Evolutionary conservation across 768 basidiomycete species (phyloP).

Genomic region (Agrocybe pediades): DNA sequence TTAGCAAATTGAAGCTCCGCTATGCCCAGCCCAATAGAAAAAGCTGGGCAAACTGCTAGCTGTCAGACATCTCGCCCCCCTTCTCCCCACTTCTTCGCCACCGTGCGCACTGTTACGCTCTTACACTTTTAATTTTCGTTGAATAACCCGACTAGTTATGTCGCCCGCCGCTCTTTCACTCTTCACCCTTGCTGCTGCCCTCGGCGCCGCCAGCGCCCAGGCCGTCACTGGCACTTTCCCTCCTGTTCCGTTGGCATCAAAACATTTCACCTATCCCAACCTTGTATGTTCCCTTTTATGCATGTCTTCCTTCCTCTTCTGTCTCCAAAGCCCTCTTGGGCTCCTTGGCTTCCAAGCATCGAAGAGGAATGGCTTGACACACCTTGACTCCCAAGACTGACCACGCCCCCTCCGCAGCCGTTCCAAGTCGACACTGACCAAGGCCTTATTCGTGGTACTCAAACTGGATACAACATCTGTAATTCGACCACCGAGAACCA

Average conservation of each 20-base stretch:
- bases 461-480: slow-evolving; percentile 69
- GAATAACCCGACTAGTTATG: background rate
- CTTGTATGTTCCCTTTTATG: slow-evolving; percentile 32
- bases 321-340: background rate
- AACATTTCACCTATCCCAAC: slow-evolving; percentile 46
- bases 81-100: background rate
- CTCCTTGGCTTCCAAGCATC: background rate
- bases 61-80: background rate
- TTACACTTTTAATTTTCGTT: background rate
- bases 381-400: no score
- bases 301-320: no score
- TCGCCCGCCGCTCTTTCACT: slow-evolving; percentile 7
- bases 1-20: background rate
- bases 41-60: background rate
- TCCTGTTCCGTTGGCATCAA: slow-evolving; percentile 46
- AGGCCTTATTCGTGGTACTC: slow-evolving; percentile 38
- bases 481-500: slow-evolving; percentile 70
- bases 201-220: slow-evolving; percentile 29
- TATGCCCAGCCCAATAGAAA: background rate
- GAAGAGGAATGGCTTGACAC: no score
- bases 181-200: slow-evolving; percentile 23
- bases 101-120: background rate
- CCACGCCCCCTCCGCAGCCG: slow-evolving; percentile 21
- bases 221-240: slow-evolving; percentile 37
- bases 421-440: slow-evolving; percentile 38